Percentiles rank a stretch among this genome's conserved stretches.
Conservation (phyloP, 805 yeast genomes). For the Cyberlindnera petersonii region DNA sequence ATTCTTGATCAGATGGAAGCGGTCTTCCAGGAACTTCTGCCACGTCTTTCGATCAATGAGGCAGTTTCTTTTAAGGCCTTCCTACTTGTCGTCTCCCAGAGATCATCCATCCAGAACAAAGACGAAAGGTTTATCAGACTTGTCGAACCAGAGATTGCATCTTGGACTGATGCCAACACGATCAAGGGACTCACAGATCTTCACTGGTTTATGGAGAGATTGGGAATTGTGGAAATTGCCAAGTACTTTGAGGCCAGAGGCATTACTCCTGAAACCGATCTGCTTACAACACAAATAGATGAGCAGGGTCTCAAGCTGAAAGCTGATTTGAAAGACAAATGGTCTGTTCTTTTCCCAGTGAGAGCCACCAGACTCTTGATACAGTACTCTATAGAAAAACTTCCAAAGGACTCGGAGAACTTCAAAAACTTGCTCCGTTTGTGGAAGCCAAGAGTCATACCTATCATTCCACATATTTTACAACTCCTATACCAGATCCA, state of each 20-base stretch:
- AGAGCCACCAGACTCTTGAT: conserved; percentile 92
- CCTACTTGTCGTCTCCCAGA: conserved; percentile 82
- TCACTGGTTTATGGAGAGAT: conserved; percentile 97
- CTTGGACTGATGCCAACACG: conserved; percentile 92
- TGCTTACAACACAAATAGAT: conserved; percentile 81
- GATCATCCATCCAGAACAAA: conserved; percentile 71
- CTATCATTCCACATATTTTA: conserved; percentile 85
- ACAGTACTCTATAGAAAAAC: conserved; percentile 91
- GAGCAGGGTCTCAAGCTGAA: conserved; percentile 78
- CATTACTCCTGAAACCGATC: conserved; percentile 70
- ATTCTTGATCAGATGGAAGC: conserved; percentile 79
- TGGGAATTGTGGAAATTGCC: conserved; percentile 92
- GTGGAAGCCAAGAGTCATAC: conserved; percentile 93
- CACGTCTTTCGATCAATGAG: conserved; percentile 83
- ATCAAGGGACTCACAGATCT: conserved; percentile 85
- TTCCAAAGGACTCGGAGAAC: conserved; percentile 74
- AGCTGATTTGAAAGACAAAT: conserved; percentile 75
- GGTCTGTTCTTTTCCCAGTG: conserved; percentile 93
- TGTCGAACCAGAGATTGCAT: conserved; percentile 87
- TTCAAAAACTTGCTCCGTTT: conserved; percentile 60
- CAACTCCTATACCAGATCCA: conserved; percentile 87
- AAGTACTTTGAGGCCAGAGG: conserved; percentile 82
- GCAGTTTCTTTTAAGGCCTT: conserved; percentile 92
- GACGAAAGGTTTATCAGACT: conserved; percentile 76
- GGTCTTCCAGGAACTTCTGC: conserved; percentile 69